These are phyloP conservation scores for Pichia paraexigua DNA, from an alignment of 805 yeast genomes.

Conservation along the genomic window DNA sequence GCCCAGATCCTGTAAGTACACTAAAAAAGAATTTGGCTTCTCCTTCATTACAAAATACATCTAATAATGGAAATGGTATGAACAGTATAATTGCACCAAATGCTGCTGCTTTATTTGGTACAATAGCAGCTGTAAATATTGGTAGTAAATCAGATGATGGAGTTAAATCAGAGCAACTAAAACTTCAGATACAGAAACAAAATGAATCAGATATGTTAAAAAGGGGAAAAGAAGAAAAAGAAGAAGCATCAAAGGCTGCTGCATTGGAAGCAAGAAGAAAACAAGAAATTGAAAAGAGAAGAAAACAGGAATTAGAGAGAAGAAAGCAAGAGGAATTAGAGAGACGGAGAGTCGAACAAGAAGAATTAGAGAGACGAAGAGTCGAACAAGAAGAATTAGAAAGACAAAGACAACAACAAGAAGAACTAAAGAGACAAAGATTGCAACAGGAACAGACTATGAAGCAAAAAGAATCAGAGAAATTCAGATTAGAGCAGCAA, in stretches of 20 bases:
- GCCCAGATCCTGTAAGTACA: not conserved
- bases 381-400: not conserved
- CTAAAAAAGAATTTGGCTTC: constrained; percentile 1
- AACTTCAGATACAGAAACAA: constrained; percentile 2
- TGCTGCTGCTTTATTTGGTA: constrained; percentile 4
- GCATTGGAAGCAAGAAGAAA: constrained; percentile 2
- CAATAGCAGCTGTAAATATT: constrained; percentile 1
- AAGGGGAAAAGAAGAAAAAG: not conserved
- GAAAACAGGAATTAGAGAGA: constrained; percentile 1
- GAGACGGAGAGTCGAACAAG: not conserved
- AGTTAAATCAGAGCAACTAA: constrained; percentile 1
- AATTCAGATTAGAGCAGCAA: not conserved
- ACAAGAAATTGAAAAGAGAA: constrained; percentile 2
- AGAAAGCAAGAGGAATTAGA: constrained; percentile 1
- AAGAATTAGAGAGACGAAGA: not conserved
- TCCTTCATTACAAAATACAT: not conserved
- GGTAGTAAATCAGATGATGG: constrained; percentile 4
- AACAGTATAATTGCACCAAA: not conserved
- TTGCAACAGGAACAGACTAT: constrained; percentile 1
- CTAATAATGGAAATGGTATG: not conserved
- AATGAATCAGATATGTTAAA: constrained; percentile 2
- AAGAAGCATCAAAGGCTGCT: not conserved
- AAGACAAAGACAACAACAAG: not conserved
- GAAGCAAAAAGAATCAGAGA: constrained; percentile 3
- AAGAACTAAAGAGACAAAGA: not conserved